Evolutionary conservation across 78 protist species (phyloP).

Genomic region (Protostelium mycophagum): DNA sequence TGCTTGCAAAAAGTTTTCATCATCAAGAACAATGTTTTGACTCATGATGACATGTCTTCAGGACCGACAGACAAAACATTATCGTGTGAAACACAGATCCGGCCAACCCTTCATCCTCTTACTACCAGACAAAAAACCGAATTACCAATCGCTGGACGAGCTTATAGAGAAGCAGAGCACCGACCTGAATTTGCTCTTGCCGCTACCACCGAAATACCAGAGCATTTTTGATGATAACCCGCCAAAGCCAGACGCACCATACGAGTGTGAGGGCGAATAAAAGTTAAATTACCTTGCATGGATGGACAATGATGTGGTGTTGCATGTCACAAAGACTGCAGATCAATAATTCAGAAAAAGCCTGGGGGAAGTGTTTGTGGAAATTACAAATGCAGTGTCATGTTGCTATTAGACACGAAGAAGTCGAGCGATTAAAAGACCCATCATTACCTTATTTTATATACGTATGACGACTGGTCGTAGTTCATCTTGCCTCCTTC

Average conservation of each 20-base stretch:
- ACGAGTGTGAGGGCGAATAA: background rate
- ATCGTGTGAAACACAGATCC: background rate
- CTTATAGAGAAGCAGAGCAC: background rate
- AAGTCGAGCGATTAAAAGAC: too few relatives aligned
- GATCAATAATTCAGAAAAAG: too few relatives aligned
- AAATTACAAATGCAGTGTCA: too few relatives aligned
- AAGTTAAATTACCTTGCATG: too few relatives aligned
- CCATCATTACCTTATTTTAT: too few relatives aligned
- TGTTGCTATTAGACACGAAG: too few relatives aligned
- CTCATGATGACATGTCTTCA: too few relatives aligned
- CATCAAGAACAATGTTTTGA: too few relatives aligned
- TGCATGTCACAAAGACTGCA: too few relatives aligned
- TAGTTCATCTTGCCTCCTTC: slow-evolving; percentile 44
- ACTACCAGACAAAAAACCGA: background rate
- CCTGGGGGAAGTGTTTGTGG: too few relatives aligned
- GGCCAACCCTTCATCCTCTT: background rate
- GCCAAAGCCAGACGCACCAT: background rate
- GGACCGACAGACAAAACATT: background rate
- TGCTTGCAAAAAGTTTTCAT: too few relatives aligned
- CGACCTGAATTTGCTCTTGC: background rate
- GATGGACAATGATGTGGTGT: too few relatives aligned
- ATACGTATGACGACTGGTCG: slow-evolving; percentile 49
- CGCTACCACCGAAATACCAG: background rate
- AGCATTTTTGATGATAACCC: background rate
- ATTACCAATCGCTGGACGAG: background rate